These are phyloP conservation scores for Trichosporon faecale DNA, from an alignment of 1,284 basidiomycete genomes.

Conservation along the genomic window DNA sequence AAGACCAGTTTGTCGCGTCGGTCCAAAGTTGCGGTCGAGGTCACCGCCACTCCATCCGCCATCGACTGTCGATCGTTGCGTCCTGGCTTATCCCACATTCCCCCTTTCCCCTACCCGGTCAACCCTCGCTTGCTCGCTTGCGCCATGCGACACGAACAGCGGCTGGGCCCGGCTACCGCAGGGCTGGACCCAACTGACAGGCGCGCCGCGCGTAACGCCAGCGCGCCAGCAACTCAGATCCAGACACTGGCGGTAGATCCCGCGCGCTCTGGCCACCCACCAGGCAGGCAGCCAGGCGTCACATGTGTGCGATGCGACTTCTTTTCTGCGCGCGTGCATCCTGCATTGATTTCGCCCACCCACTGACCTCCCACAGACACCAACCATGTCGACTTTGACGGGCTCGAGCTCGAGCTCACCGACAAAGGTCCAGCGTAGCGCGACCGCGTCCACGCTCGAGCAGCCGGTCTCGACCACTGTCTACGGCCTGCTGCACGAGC, in stretches of 20 bases:
- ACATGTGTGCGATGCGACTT: neutral
- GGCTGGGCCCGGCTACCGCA: neutral
- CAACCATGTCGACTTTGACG: neutral
- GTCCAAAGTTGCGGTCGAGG: neutral
- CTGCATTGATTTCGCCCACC: neutral
- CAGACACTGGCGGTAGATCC: neutral
- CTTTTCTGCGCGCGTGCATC: neutral
- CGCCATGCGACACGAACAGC: neutral
- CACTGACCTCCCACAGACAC: neutral
- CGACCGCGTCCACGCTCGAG: neutral
- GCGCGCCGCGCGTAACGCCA: neutral
- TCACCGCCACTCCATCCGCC: neutral
- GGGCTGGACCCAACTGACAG: neutral
- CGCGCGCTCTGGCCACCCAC: neutral
- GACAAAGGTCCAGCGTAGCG: neutral
- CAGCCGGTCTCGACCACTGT: constrained; percentile 19
- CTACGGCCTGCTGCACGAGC: constrained; percentile 45
- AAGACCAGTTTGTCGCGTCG: too few species aligned
- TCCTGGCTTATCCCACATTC: neutral
- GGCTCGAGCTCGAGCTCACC: constrained; percentile 3
- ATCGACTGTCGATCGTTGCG: neutral
- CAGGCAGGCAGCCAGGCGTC: neutral
- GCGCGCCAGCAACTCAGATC: neutral
- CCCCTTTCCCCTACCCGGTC: neutral
- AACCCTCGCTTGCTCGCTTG: neutral